phyloP scores from a whole-genome alignment of 129 eudicot species.

The Dittrichia graveolens region DNA sequence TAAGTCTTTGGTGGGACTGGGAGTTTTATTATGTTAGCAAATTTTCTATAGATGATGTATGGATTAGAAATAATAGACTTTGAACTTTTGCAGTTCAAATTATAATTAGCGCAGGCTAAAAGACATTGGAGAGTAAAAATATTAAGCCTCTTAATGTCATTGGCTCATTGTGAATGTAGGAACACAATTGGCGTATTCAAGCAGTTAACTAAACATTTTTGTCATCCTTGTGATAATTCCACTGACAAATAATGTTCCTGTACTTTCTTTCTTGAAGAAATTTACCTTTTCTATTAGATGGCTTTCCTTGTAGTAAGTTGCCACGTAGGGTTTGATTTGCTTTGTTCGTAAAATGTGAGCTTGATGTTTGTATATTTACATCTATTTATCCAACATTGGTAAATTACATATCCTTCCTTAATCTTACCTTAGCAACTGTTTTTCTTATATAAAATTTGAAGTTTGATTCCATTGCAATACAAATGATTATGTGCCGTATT shows the following conservation, averaged over 20 bases:
- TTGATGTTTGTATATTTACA: neutral
- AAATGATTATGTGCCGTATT: neutral
- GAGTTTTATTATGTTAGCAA: neutral
- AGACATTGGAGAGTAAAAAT: no score
- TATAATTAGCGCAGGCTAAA: no score
- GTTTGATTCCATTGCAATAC: neutral
- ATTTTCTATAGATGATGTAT: neutral
- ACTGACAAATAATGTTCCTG: neutral
- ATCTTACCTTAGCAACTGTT: no score
- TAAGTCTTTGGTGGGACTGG: neutral
- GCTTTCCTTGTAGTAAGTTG: neutral
- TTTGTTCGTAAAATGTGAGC: neutral
- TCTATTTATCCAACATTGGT: no score
- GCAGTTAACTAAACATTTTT: no score
- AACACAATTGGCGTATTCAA: neutral
- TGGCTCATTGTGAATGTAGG: constrained; percentile 5
- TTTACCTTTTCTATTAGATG: neutral
- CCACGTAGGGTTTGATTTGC: neutral
- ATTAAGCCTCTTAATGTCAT: neutral
- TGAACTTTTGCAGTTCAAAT: neutral
- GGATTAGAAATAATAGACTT: neutral
- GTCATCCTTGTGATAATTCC: no score
- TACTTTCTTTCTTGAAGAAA: neutral
- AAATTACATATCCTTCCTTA: no score
- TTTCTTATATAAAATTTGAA: no score